A percentile compares a stretch with the other conserved stretches of the same genome.
Conservation (phyloP, 768 basidiomycete species). For the Antrodiella citrinella region DNA sequence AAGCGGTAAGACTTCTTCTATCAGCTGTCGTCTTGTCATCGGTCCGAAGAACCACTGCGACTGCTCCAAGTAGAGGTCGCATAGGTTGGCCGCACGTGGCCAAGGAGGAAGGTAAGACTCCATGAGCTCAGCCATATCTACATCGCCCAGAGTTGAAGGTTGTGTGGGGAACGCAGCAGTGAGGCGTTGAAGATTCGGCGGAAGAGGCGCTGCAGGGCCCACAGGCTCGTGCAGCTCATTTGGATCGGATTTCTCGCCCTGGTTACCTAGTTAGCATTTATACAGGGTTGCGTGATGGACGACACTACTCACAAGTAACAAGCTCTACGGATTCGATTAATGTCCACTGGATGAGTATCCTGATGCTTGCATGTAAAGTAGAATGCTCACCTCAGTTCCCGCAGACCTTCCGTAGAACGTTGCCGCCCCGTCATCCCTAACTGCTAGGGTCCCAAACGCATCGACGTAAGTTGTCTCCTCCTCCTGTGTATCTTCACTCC, state of each 20-base stretch:
- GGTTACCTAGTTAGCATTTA: background rate
- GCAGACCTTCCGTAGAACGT: slow-evolving; percentile 73
- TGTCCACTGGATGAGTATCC: too few species aligned
- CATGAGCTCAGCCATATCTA: slow-evolving; percentile 39
- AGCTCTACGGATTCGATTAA: background rate
- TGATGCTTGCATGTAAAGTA: background rate
- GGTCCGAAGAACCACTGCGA: slow-evolving; percentile 78
- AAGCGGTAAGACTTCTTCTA: slow-evolving; percentile 55
- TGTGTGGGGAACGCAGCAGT: slow-evolving; percentile 45
- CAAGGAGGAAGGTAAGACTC: slow-evolving; percentile 49
- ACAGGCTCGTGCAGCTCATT: background rate
- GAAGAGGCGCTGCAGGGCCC: slow-evolving; percentile 4
- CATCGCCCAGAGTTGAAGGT: slow-evolving; percentile 21
- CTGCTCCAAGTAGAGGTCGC: slow-evolving; percentile 66
- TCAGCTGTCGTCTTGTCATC: slow-evolving; percentile 53
- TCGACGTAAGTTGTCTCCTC: slow-evolving; percentile 21
- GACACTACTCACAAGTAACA: background rate
- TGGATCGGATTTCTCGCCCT: slow-evolving; percentile 11
- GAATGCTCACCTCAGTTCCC: slow-evolving; percentile 57
- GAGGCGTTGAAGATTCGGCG: slow-evolving; percentile 14
- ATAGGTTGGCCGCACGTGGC: slow-evolving; percentile 48
- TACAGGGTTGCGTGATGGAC: background rate
- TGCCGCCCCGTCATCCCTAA: slow-evolving; percentile 56
- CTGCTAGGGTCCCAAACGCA: slow-evolving; percentile 56
- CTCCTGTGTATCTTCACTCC: slow-evolving; percentile 16